These are phyloP conservation scores for Boletus vermiculosoides DNA, from an alignment of 768 basidiomycete species.

Conservation along the genomic window DNA sequence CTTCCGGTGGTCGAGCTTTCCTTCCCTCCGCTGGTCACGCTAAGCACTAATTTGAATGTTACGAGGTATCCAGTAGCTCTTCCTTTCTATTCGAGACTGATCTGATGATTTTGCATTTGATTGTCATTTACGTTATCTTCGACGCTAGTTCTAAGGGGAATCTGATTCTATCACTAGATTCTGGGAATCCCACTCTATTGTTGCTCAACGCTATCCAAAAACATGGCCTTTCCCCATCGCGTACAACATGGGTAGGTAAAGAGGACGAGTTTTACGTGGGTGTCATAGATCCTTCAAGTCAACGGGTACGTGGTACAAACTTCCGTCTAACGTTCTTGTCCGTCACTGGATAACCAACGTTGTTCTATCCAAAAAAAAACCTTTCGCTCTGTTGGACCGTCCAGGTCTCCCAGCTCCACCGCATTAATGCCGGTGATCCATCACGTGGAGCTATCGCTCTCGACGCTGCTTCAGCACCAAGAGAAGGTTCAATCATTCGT, in stretches of 20 bases:
- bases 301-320: slow-evolving; percentile 5
- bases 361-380: not conserved
- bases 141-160: slow-evolving; percentile 61
- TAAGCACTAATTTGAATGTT: slow-evolving; percentile 49
- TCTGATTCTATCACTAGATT: slow-evolving; percentile 58
- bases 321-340: not conserved
- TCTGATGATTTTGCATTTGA: not conserved
- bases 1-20: slow-evolving; percentile 20
- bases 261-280: slow-evolving; percentile 63
- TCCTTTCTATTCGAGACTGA: not conserved
- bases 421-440: slow-evolving; percentile 70
- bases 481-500: slow-evolving; percentile 49
- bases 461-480: slow-evolving; percentile 50
- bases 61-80: slow-evolving; percentile 44
- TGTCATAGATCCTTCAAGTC: slow-evolving; percentile 25
- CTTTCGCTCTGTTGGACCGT: not conserved
- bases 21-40: slow-evolving; percentile 41
- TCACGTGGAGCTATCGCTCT: slow-evolving; percentile 67
- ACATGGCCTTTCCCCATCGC: slow-evolving; percentile 29
- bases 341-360: not conserved
- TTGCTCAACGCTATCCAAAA: slow-evolving; percentile 54
- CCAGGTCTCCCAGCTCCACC: slow-evolving; percentile 49
- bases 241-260: slow-evolving; percentile 36
- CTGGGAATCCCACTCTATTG: slow-evolving; percentile 57
- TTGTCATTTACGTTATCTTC: not conserved